Evolutionary conservation across 331 rosid species (phyloP).

Genomic region (Acacia concinna): DNA sequence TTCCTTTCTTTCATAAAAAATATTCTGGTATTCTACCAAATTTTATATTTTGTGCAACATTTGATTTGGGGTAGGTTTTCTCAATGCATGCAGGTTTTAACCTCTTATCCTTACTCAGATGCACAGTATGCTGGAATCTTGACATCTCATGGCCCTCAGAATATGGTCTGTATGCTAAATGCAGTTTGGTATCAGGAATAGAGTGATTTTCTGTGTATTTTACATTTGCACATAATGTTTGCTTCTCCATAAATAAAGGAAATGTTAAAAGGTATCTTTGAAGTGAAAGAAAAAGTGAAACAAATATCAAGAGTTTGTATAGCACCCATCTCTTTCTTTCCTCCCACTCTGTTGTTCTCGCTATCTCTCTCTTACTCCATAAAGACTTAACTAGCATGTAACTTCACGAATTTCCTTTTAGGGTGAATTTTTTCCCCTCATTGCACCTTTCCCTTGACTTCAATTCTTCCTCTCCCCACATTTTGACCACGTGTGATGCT

Average conservation of each 20-base stretch:
- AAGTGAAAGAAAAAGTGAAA: neutral
- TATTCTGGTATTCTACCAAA: neutral
- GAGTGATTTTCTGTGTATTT: slow-evolving; percentile 2
- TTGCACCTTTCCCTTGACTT: neutral
- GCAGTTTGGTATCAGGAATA: neutral
- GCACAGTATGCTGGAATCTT: slow-evolving; percentile 61
- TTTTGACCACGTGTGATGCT: neutral
- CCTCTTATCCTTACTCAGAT: slow-evolving; percentile 64
- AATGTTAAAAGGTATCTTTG: neutral
- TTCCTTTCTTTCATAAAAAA: neutral
- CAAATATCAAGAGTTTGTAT: neutral
- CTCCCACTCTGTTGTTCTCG: neutral
- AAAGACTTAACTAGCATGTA: neutral
- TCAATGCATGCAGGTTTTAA: slow-evolving; percentile 58
- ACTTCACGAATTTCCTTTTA: neutral
- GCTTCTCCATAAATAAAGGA: neutral
- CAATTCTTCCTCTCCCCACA: neutral
- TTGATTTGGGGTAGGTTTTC: slow-evolving; percentile 12
- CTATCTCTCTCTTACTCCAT: neutral
- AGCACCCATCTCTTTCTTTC: neutral
- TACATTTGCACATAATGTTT: slow-evolving; percentile 4
- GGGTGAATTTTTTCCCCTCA: neutral
- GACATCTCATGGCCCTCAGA: slow-evolving; percentile 53
- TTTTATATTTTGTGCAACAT: neutral
- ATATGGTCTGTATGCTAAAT: slow-evolving; percentile 61